These are phyloP conservation scores for Russula sp. DNA, from an alignment of 768 basidiomycete species.

Conservation along the genomic window DNA sequence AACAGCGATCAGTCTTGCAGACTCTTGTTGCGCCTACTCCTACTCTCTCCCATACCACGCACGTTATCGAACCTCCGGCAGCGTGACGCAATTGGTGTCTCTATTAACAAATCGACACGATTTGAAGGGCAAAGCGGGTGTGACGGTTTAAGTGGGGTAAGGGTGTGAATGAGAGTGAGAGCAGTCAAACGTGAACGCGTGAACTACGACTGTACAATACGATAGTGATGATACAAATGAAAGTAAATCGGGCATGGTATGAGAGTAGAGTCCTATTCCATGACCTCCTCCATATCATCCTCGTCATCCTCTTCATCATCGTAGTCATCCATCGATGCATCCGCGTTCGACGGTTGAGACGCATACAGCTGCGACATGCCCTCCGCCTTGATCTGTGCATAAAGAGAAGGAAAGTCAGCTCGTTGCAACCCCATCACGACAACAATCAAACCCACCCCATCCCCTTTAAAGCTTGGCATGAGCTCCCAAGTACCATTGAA, in stretches of 20 bases:
- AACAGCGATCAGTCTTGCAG: not conserved
- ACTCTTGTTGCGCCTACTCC: not conserved
- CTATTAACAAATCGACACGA: not conserved
- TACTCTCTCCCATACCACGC: not conserved
- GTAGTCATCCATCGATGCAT: slow-evolving; percentile 52
- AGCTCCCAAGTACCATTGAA: slow-evolving; percentile 78
- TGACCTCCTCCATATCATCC: slow-evolving; percentile 69
- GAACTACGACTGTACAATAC: slow-evolving; percentile 3
- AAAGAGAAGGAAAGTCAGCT: slow-evolving; percentile 16
- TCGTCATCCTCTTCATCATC: slow-evolving; percentile 57
- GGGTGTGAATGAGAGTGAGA: too few species aligned
- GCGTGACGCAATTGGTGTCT: not conserved
- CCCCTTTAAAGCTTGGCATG: slow-evolving; percentile 66
- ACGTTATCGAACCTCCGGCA: not conserved
- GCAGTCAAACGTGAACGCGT: not conserved
- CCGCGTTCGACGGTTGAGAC: slow-evolving; percentile 30
- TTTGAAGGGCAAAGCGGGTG: not conserved
- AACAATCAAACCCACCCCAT: slow-evolving; percentile 45
- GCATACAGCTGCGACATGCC: slow-evolving; percentile 35
- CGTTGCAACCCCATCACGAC: not conserved
- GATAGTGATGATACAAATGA: slow-evolving; percentile 1
- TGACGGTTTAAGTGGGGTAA: too few species aligned
- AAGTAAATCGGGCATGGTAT: slow-evolving; percentile 1
- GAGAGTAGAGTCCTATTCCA: slow-evolving; percentile 40
- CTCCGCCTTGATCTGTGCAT: slow-evolving; percentile 37